A percentile compares a stretch with the other conserved stretches of the same genome.
phyloP scores from a whole-genome alignment of 2,329 filamentous ascomycete genomes.

The Alternaria metachromatica region DNA sequence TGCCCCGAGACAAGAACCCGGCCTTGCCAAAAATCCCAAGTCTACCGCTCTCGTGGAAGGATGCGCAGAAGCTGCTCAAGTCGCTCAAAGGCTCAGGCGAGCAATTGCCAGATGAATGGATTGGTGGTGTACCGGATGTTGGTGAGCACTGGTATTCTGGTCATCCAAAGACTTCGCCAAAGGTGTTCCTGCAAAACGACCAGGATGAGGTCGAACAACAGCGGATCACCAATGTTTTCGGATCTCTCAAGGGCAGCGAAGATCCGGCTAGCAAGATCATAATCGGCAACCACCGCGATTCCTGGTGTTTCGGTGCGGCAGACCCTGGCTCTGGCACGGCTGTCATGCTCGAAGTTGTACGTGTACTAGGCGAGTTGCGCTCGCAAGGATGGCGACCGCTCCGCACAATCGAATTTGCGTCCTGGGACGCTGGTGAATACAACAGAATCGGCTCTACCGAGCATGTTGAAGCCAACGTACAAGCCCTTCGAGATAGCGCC shows the following conservation, averaged over 20 bases:
- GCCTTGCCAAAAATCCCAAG: slow-evolving; percentile 86
- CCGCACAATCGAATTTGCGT: slow-evolving; percentile 95
- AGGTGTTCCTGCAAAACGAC: slow-evolving; percentile 81
- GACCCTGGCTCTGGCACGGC: slow-evolving; percentile 87
- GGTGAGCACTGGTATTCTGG: slow-evolving; percentile 82
- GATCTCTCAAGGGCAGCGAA: slow-evolving; percentile 82
- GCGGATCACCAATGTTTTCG: slow-evolving; percentile 91
- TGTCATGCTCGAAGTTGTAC: slow-evolving; percentile 85
- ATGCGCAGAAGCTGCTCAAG: slow-evolving; percentile 81
- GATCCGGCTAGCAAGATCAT: slow-evolving; percentile 83
- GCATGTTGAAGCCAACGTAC: slow-evolving; percentile 85
- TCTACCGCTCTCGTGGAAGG: slow-evolving; percentile 85
- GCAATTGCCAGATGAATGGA: slow-evolving; percentile 73
- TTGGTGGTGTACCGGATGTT: slow-evolving; percentile 76
- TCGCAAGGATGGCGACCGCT: slow-evolving; percentile 84
- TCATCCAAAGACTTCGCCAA: slow-evolving; percentile 69
- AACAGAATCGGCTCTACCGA: slow-evolving; percentile 95
- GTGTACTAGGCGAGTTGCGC: slow-evolving; percentile 81
- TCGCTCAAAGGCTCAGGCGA: slow-evolving; percentile 77
- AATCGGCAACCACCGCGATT: slow-evolving; percentile 91
- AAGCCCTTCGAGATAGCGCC: slow-evolving; percentile 73
- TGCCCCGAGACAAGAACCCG: slow-evolving; percentile 72
- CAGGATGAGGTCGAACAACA: slow-evolving; percentile 85
- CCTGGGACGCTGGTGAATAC: slow-evolving; percentile 94
- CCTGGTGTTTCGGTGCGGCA: slow-evolving; percentile 86